A percentile compares a stretch with the other conserved stretches of the same genome.
Conservation (phyloP, 768 basidiomycete genomes). For the Tricholomella constricta region DNA sequence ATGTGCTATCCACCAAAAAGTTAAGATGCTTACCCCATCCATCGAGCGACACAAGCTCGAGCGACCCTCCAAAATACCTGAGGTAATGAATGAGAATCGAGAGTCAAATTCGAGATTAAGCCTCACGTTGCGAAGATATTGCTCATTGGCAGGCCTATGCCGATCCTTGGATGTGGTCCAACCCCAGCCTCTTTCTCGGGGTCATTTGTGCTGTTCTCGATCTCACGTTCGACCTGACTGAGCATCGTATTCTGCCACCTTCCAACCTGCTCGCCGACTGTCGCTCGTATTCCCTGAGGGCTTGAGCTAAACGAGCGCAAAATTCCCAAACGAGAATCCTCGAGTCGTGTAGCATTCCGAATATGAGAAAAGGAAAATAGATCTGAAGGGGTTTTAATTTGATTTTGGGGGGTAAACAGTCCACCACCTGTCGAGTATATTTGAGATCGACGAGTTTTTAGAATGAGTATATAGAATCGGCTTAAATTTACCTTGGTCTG, state of each 20-base stretch:
- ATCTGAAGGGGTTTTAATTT: slow-evolving; percentile 66
- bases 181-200: slow-evolving; percentile 47
- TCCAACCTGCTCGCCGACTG: slow-evolving; percentile 76
- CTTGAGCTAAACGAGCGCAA: slow-evolving; percentile 63
- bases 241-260: slow-evolving; percentile 39
- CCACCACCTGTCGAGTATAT: slow-evolving; percentile 61
- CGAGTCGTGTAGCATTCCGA: slow-evolving; percentile 71
- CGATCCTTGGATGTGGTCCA: slow-evolving; percentile 64
- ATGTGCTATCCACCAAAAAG: background rate
- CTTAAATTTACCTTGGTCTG: slow-evolving; percentile 71
- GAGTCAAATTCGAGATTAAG: slow-evolving; percentile 1
- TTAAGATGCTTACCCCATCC: slow-evolving; percentile 66
- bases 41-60: slow-evolving; percentile 78
- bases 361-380: slow-evolving; percentile 90
- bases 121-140: slow-evolving; percentile 81
- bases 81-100: background rate
- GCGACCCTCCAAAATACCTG: slow-evolving; percentile 82
- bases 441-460: slow-evolving; percentile 9
- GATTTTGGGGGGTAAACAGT: slow-evolving; percentile 47
- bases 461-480: slow-evolving; percentile 1
- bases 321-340: slow-evolving; percentile 66
- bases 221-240: slow-evolving; percentile 20
- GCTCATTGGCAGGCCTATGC: slow-evolving; percentile 87
- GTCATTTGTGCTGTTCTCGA: slow-evolving; percentile 27
- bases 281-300: slow-evolving; percentile 68